Evolutionary conservation across 2,329 filamentous ascomycete genomes (phyloP).

Genomic region (Cryphonectria parasitica): DNA sequence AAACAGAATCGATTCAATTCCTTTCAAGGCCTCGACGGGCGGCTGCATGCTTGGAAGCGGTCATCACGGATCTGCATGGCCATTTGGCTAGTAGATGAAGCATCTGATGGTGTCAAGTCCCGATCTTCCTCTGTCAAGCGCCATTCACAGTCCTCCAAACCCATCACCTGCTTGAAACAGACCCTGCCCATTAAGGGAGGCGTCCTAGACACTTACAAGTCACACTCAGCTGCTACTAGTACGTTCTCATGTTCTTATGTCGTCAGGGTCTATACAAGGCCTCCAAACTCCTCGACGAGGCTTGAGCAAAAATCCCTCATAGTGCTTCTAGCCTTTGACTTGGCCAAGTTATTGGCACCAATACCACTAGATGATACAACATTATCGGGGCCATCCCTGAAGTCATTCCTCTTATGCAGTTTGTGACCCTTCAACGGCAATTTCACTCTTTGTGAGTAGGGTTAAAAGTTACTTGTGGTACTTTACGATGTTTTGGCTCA

Average conservation of each 20-base stretch:
- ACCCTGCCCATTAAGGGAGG: conserved; percentile 1
- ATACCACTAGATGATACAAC: neutral
- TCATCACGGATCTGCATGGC: neutral
- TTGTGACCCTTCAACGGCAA: neutral
- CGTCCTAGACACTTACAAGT: conserved; percentile 14
- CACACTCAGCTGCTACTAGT: neutral
- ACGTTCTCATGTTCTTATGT: neutral
- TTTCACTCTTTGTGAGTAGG: neutral
- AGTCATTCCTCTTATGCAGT: neutral
- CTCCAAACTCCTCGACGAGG: neutral
- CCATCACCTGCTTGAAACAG: neutral
- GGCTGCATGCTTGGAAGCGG: conserved; percentile 2
- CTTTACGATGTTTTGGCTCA: neutral
- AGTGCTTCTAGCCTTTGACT: neutral
- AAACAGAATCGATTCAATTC: neutral
- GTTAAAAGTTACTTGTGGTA: conserved; percentile 11
- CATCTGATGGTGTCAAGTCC: neutral
- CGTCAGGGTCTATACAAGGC: neutral
- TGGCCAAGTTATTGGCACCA: neutral
- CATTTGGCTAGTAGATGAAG: conserved; percentile 17
- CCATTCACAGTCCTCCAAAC: neutral
- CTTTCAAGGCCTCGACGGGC: neutral
- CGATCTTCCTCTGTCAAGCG: neutral
- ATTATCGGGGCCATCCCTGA: neutral
- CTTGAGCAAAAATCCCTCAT: neutral